These are phyloP conservation scores for Gonium pectorale DNA, from an alignment of 139 green algal species.

Conservation along the genomic window DNA sequence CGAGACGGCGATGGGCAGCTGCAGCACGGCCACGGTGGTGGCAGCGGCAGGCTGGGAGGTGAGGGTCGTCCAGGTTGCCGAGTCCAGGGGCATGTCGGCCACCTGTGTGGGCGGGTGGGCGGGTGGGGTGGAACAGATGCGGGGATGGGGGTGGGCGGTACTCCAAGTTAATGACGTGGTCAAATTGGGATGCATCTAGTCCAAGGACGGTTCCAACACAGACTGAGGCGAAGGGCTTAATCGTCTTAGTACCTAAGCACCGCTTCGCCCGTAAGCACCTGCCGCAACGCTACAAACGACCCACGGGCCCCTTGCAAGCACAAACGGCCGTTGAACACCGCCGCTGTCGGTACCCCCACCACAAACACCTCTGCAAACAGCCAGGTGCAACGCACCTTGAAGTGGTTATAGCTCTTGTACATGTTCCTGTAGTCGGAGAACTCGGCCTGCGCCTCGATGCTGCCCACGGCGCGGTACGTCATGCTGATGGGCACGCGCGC, in stretches of 20 bases:
- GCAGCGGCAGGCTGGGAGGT: not conserved
- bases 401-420: constrained; percentile 38
- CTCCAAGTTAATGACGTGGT: too few relatives aligned
- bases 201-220: too few relatives aligned
- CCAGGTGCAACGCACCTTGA: constrained; percentile 15
- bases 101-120: not conserved
- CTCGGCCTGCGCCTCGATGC: constrained; percentile 7
- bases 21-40: not conserved
- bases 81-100: constrained; percentile 8
- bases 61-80: not conserved
- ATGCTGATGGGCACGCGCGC: constrained; percentile 26
- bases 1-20: constrained; percentile 16
- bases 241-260: too few relatives aligned
- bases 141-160: not conserved
- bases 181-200: too few relatives aligned
- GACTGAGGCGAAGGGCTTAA: too few relatives aligned
- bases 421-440: not conserved
- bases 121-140: too few relatives aligned
- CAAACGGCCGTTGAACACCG: too few relatives aligned
- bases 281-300: too few relatives aligned
- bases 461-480: constrained; percentile 29
- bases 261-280: too few relatives aligned
- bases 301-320: too few relatives aligned
- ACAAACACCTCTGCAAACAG: too few relatives aligned
- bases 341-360: too few relatives aligned